phyloP scores from a whole-genome alignment of 129 eudicot species.

The Flaveria sonorensis region DNA sequence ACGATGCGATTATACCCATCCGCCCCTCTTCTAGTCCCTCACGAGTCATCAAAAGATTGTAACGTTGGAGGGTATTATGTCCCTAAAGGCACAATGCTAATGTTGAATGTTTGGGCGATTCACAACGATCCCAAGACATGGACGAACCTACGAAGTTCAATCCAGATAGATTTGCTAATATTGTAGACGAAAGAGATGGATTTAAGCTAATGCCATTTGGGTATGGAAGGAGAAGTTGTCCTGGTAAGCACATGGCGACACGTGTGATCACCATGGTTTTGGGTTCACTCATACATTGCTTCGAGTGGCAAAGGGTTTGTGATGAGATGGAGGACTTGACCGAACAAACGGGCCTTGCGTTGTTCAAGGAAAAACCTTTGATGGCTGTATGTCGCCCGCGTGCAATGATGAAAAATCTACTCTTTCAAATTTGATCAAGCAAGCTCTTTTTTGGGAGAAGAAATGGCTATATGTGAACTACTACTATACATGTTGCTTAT shows the following conservation, averaged over 20 bases:
- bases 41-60: slow-evolving; percentile 34
- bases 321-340: slow-evolving; percentile 36
- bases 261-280: slow-evolving; percentile 34
- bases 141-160: slow-evolving; percentile 22
- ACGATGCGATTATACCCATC: slow-evolving; percentile 33
- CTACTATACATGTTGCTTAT: too few species aligned
- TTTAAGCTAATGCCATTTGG: slow-evolving; percentile 45
- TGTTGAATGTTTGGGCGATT: slow-evolving; percentile 43
- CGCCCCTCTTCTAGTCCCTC: slow-evolving; percentile 41
- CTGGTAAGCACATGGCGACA: slow-evolving; percentile 44
- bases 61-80: slow-evolving; percentile 33
- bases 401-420: slow-evolving; percentile 14
- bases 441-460: too few species aligned
- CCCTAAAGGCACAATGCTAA: slow-evolving; percentile 35
- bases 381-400: slow-evolving; percentile 34
- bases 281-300: slow-evolving; percentile 47
- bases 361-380: slow-evolving; percentile 37
- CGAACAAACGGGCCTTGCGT: slow-evolving; percentile 27
- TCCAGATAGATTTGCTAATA: slow-evolving; percentile 32
- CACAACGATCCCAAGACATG: slow-evolving; percentile 37
- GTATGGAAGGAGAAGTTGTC: slow-evolving; percentile 51
- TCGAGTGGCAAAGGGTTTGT: slow-evolving; percentile 39
- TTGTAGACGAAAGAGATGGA: slow-evolving; percentile 20
- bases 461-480: too few species aligned
- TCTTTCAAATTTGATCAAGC: slow-evolving; percentile 10